These are phyloP conservation scores for Lactarius sanguifluus DNA, from an alignment of 768 basidiomycete genomes.

Conservation along the genomic window DNA sequence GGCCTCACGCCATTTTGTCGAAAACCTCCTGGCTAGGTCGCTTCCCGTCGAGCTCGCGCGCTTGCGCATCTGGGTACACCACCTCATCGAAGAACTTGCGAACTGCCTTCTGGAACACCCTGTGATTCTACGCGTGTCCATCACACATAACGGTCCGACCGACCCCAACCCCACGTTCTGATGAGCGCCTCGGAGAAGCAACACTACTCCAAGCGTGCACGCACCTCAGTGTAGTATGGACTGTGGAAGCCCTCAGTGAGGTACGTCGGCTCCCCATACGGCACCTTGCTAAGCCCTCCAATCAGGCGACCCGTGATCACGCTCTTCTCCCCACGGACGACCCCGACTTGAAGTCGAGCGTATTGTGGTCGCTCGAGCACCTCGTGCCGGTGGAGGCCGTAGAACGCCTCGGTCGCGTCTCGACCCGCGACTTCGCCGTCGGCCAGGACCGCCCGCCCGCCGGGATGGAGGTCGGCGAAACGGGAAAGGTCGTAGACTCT, in stretches of 20 bases:
- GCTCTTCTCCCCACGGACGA: constrained; percentile 58
- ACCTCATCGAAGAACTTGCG: constrained; percentile 67
- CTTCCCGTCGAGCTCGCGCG: constrained; percentile 85
- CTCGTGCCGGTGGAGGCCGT: constrained; percentile 80
- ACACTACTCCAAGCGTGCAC: constrained; percentile 25
- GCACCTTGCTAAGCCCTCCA: constrained; percentile 68
- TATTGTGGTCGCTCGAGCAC: constrained; percentile 75
- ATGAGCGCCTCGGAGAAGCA: background rate
- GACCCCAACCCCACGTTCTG: constrained; percentile 47
- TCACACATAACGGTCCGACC: constrained; percentile 50
- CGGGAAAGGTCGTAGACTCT: constrained; percentile 81
- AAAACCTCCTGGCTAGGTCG: constrained; percentile 76
- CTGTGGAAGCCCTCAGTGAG: constrained; percentile 62
- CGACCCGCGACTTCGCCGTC: constrained; percentile 53
- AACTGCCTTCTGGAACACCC: constrained; percentile 57
- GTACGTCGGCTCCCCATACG: constrained; percentile 87
- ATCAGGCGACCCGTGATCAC: constrained; percentile 48
- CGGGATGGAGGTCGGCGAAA: constrained; percentile 84
- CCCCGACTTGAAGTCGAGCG: constrained; percentile 67
- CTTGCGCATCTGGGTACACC: constrained; percentile 50
- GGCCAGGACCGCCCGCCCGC: constrained; percentile 73
- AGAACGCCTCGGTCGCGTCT: constrained; percentile 85
- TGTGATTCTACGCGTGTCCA: constrained; percentile 57
- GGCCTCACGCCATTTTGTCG: constrained; percentile 74
- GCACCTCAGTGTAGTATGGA: constrained; percentile 75